Conservation (phyloP, 352 stramenopile genomes). For the Phytophthora chlamydospora region DNA sequence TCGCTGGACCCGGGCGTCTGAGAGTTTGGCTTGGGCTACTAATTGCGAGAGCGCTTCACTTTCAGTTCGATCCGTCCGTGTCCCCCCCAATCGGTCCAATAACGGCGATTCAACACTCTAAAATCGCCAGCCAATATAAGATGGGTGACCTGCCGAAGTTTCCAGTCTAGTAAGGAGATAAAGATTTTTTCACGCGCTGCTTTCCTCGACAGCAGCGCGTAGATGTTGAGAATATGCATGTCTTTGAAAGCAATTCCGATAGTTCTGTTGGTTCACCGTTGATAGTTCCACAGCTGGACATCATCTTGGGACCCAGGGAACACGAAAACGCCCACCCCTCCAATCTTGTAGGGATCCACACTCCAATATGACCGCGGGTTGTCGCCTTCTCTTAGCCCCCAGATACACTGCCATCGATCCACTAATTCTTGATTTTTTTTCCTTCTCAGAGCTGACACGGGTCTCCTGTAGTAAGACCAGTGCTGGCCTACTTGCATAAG, state of each 20-base stretch:
- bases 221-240: background rate
- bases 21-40: background rate
- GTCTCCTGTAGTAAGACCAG: background rate
- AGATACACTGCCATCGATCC: background rate
- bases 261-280: background rate
- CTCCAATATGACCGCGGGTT: background rate
- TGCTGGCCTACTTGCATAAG: background rate
- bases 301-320: background rate
- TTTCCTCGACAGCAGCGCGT: background rate
- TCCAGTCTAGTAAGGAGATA: background rate
- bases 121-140: slow-evolving; percentile 1
- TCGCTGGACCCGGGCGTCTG: background rate
- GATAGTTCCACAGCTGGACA: background rate
- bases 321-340: background rate
- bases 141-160: background rate
- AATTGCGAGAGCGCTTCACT: background rate
- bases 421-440: background rate
- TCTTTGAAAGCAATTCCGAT: background rate
- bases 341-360: background rate
- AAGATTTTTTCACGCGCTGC: background rate
- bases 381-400: background rate
- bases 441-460: background rate
- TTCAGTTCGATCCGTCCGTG: background rate
- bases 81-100: background rate
- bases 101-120: background rate